Evolutionary conservation across 73 alveolate genomes (phyloP), one percentile per base, ranked within the genome.

Genomic region (Paramecium bursaria): DNA sequence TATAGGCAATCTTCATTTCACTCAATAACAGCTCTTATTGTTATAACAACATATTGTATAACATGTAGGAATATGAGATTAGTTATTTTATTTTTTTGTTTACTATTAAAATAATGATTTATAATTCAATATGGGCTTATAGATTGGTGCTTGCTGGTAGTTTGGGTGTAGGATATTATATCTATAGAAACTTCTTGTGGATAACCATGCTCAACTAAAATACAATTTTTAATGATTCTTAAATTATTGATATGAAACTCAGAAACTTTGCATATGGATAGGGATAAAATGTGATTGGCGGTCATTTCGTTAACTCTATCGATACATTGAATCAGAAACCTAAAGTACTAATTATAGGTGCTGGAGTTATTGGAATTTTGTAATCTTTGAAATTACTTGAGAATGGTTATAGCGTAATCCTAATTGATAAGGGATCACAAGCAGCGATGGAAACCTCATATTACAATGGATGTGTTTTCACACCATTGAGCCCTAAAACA

Each of bases 381-480:
- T 21, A 67, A 27, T 53, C 82, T 19, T n/a, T 67, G 14, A 67
- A 67, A 67, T 42, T 67, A 14, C 44, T 67, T 19, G 14, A 39
- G 21, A n/a, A 67, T 2, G 82, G 82, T 15, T 39, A 35, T 17
- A 13, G 4, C 9, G 82, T 67, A 35, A 35, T 15, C 33, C 19
- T 67, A 7, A 67, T 39, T 15, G 82, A 67, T 21, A 67, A 42
- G 23, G 55, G 44, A 35, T 67, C 26, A 35, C 22, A 25, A 21
- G 14, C 27, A 0, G 49, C 82, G 19, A 15, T 22, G 2, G 21
- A 67, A 67, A 39, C 60, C 11, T 39, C 60, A 39, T 67, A 67
- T 23, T 67, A 67, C 13, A 67, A 67, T 67, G 82, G 82, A 35
- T 67, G 82, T 67, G 82, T 42, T 35, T 67, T 39, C 44, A 57